Base-by-base conservation (phyloP, 139 green algal genomes). In the Tetradesmus lagerheimii region DNA sequence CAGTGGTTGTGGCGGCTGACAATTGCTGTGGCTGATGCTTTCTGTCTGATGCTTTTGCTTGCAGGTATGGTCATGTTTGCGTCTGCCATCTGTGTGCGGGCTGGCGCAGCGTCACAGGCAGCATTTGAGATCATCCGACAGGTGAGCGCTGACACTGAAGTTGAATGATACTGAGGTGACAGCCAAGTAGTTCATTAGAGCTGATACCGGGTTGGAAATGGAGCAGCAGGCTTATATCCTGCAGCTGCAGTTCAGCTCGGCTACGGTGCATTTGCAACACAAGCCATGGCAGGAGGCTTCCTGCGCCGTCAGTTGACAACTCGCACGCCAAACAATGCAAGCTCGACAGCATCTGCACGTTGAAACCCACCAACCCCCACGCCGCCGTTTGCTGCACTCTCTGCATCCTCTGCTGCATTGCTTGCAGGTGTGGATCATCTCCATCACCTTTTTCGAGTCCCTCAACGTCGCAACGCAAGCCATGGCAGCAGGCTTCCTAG, bases 391-490 rank as follows among this genome's bases (percentile, higher is more conserved):
- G n/a, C n/a, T n/a, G n/a, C n/a, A n/a, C n/a, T n/a, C n/a, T n/a
- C n/a, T n/a, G n/a, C n/a, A n/a, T n/a, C n/a, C n/a, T n/a, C n/a
- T n/a, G n/a, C n/a, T n/a, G n/a, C 45, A 18, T 57, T 9, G 11
- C 11, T 12, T 57, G 45, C 45, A 57, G 57, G 25, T 90, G 20
- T 91, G 80, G 91, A 87, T 95, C 67, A 76, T 94, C 34, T 81
- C 91, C 76, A 94, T 94, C 71, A 91, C 94, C 78, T 93, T 95
- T 50, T 95, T 96, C 83, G 94, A 96, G 91, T 96, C 91, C 91
- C 91, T 97, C 47, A 95, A 94, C 87, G 95, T 96, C 11, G 93
- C 93, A 8, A 93, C 92, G 1, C 94, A 97, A 85, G 89, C 92
- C 3, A 90, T 96, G 84, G 93, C 93, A 16, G 94, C 94, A 11